These are phyloP conservation scores for Dipteronia sinensis DNA, from an alignment of 345 rosid genomes.

Conservation along the genomic window DNA sequence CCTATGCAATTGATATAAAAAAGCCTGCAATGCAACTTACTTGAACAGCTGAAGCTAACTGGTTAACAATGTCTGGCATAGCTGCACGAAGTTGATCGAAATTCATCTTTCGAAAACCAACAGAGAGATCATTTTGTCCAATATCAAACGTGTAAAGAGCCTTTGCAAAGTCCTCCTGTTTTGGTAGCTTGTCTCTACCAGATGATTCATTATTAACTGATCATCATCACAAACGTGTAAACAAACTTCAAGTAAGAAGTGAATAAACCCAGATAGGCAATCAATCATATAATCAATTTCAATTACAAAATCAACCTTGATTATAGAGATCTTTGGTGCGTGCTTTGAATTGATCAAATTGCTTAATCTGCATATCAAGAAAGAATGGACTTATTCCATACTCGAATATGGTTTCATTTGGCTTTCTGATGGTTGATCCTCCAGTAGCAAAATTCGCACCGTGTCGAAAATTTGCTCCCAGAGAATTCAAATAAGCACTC, in stretches of 20 bases:
- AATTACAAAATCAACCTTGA: conserved; percentile 26
- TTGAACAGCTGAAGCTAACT: conserved; percentile 80
- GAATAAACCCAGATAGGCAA: neutral
- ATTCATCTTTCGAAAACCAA: conserved; percentile 74
- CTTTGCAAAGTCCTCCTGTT: conserved; percentile 69
- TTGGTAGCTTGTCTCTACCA: conserved; percentile 68
- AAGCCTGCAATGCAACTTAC: conserved; percentile 39
- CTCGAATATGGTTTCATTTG: conserved; percentile 80
- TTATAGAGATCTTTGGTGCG: conserved; percentile 54
- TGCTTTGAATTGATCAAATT: conserved; percentile 69
- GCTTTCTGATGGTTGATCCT: conserved; percentile 87
- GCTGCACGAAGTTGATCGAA: conserved; percentile 70
- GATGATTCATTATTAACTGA: conserved; percentile 43
- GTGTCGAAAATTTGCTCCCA: conserved; percentile 76
- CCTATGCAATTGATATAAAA: neutral
- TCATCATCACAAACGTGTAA: conserved; percentile 5
- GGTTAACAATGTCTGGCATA: conserved; percentile 66
- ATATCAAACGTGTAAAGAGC: conserved; percentile 92
- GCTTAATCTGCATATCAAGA: conserved; percentile 86
- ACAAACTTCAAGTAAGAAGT: neutral
- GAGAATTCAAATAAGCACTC: conserved; percentile 85
- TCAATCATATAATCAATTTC: neutral
- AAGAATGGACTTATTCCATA: conserved; percentile 89
- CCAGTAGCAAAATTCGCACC: conserved; percentile 96
- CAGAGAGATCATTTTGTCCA: conserved; percentile 93